Conservation (phyloP, 208 protist species). For the Acanthamoeba sp. region DNA sequence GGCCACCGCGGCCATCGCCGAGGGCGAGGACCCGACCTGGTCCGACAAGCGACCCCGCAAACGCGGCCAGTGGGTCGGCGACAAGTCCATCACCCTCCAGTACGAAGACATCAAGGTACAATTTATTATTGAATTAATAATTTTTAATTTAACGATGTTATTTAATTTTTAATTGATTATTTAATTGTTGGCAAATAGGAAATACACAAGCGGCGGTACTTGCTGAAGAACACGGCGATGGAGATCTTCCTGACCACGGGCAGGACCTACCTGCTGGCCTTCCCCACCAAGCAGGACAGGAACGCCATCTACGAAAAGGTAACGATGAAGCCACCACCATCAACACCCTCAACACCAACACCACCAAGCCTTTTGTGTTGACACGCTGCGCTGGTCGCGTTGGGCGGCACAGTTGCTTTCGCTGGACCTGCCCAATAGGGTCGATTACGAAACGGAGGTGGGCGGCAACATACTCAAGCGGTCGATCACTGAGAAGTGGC, state of each 20-base stretch:
- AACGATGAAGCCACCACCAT: too few relatives aligned
- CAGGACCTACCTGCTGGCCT: conserved; percentile 93
- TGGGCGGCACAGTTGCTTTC: conserved; percentile 73
- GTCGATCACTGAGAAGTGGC: conserved; percentile 91
- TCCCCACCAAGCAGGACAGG: conserved; percentile 64
- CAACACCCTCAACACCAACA: too few relatives aligned
- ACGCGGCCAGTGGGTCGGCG: conserved; percentile 13
- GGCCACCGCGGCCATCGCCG: neutral
- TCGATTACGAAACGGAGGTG: conserved; percentile 83
- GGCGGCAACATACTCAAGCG: conserved; percentile 2
- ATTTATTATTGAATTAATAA: too few relatives aligned
- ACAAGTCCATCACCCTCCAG: conserved; percentile 45
- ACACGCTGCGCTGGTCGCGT: neutral
- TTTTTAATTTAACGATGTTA: too few relatives aligned
- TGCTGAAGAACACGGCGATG: conserved; percentile 93
- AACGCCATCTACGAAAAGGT: conserved; percentile 78
- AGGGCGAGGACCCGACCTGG: conserved; percentile 6
- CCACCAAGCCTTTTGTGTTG: too few relatives aligned
- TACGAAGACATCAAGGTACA: conserved; percentile 55
- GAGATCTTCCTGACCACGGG: conserved; percentile 94
- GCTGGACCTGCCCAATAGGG: conserved; percentile 83
- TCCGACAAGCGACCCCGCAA: neutral
- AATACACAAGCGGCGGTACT: conserved; percentile 84
- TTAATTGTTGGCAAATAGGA: conserved; percentile 79
- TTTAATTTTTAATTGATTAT: conserved; percentile 79